These are phyloP conservation scores for Fusarium sp. DNA, from an alignment of 2,329 filamentous ascomycete species.

Conservation along the genomic window DNA sequence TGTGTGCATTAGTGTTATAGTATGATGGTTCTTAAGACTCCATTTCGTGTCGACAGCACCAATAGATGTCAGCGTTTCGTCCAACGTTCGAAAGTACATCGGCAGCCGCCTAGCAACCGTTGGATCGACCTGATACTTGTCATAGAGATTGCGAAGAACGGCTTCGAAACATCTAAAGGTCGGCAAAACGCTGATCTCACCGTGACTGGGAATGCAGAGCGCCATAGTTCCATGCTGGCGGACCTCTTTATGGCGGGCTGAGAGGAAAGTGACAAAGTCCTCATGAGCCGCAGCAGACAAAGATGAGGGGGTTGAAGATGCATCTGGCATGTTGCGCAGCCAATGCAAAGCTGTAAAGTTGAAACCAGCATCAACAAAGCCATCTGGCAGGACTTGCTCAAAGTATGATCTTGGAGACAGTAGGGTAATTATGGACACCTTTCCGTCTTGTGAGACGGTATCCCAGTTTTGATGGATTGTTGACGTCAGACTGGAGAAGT, in stretches of 20 bases:
- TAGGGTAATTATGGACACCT: background rate
- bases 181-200: background rate
- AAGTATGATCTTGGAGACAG: background rate
- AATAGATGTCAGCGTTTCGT: background rate
- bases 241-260: background rate
- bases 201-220: background rate
- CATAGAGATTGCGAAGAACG: background rate
- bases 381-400: background rate
- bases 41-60: background rate
- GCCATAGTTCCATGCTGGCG: background rate
- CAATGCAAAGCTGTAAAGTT: background rate
- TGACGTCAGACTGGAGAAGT: background rate
- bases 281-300: background rate
- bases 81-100: background rate
- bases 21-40: rapidly evolving
- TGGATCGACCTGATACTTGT: background rate
- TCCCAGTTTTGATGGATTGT: background rate
- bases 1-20: background rate
- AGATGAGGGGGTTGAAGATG: background rate
- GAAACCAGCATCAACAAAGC: background rate
- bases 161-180: background rate
- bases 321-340: background rate
- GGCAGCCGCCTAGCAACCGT: background rate
- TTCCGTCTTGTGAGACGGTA: rapidly evolving
- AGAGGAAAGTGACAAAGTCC: background rate